Base-by-base conservation (phyloP, 805 yeast genomes). In the Candida anglica region DNA sequence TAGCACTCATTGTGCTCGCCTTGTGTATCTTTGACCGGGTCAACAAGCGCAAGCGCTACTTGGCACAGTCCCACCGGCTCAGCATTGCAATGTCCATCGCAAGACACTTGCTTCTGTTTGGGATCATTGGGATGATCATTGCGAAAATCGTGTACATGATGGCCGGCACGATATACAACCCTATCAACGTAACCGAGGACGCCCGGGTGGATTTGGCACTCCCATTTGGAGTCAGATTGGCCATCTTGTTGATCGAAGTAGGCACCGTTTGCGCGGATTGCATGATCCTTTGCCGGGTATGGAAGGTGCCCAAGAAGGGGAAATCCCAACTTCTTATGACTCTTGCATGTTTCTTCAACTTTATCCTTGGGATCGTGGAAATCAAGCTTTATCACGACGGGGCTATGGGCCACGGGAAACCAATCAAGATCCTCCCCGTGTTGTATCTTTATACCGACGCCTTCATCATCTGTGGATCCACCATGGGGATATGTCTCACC, bases 271-370 rank as follows among this genome's bases (percentile, higher is more conserved):
- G 37, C 34, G 14, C 25, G 15, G 18, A 34, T n/a, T 4, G 35
- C 40, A 4, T 42, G 39, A 16, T 43, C 42, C 17, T 30, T 13
- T 13, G 28, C 28, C 9, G 39, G 30, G 14, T 44, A 45, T 10
- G 43, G 39, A 15, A 44, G 43, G 26, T 47, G 46, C 52, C 52
- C 39, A 15, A 32, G 16, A 32, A 32, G 28, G 34, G 29, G 10
- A 7, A 25, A 11, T 13, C 15, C 15, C 34, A 25, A 15, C 27
- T 32, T 14, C 16, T 32, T 6, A n/a, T 32, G 15, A 8, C 19
- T n/a, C 8, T 21, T 11, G 20, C 29, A 6, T 32, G 29, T 15
- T 32, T 25, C 15, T 16, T 25, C 21, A 32, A 24, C 16, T 32
- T 24, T 11, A 24, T 32, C 19, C 10, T 32, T 20, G 34, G 34